A percentile compares a stretch with the other conserved stretches of the same genome.
phyloP scores from a whole-genome alignment of 78 protist genomes.

The Isochrysis galbana region DNA sequence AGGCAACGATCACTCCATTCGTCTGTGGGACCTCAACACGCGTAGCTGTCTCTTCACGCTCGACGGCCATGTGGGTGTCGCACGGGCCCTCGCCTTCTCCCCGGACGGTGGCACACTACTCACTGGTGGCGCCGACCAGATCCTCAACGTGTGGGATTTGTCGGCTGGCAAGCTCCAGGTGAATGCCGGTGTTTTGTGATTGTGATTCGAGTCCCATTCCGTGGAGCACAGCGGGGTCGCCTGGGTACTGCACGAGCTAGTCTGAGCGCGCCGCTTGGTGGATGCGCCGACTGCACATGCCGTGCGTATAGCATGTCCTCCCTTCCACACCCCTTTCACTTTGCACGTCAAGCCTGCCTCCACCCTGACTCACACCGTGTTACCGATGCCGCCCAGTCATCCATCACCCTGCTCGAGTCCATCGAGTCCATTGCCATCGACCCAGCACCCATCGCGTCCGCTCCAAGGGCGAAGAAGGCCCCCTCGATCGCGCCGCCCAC shows the following conservation, averaged over 20 bases:
- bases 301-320: no score
- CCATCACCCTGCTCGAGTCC: background rate
- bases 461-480: background rate
- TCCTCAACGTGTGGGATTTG: slow-evolving; percentile 20
- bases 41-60: background rate
- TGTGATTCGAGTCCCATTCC: no score
- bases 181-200: no score
- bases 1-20: slow-evolving; percentile 16
- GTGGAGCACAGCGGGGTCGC: no score
- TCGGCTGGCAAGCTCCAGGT: no score
- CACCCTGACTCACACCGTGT: no score
- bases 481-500: no score
- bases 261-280: no score
- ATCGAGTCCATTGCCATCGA: background rate
- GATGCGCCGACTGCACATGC: no score
- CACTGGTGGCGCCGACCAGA: slow-evolving; percentile 35
- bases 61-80: background rate
- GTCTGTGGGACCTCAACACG: slow-evolving; percentile 29
- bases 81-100: slow-evolving; percentile 6
- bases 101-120: background rate
- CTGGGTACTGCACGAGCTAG: no score
- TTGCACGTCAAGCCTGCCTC: no score
- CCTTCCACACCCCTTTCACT: no score
- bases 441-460: background rate
- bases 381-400: background rate